A percentile compares a stretch with the other conserved stretches of the same genome.
Evolutionary conservation across 495 filamentous ascomycete species (phyloP).

Genomic region (Tirmania nivea): DNA sequence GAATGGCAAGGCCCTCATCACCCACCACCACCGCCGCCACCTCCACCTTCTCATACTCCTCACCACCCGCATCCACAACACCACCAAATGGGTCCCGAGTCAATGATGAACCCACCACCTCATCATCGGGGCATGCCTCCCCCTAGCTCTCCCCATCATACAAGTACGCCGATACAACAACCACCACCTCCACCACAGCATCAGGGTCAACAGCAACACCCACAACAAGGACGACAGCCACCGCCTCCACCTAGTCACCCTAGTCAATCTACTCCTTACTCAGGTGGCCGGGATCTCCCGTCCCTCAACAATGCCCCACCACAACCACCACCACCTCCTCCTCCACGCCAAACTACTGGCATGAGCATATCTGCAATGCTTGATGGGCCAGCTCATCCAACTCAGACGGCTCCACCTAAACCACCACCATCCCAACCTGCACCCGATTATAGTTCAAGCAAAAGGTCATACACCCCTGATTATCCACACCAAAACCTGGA

Average conservation of each 20-base stretch:
- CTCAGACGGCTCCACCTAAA: slow-evolving; percentile 26
- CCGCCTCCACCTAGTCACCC: slow-evolving; percentile 22
- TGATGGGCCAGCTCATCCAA: slow-evolving; percentile 39
- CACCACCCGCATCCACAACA: slow-evolving; percentile 2
- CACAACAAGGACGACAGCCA: slow-evolving; percentile 17
- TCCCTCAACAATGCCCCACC: slow-evolving; percentile 19
- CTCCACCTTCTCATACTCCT: background rate
- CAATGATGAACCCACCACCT: background rate
- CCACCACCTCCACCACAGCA: slow-evolving; percentile 11
- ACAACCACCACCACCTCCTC: slow-evolving; percentile 28
- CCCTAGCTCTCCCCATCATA: slow-evolving; percentile 10
- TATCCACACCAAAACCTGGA: slow-evolving; percentile 27
- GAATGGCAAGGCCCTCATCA: background rate
- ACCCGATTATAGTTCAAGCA: slow-evolving; percentile 38
- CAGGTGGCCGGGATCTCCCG: background rate
- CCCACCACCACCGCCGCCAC: background rate
- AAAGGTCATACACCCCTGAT: slow-evolving; percentile 56
- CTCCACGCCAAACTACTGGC: slow-evolving; percentile 23
- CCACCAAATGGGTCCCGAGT: slow-evolving; percentile 3
- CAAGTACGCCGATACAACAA: slow-evolving; percentile 7
- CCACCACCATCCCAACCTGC: slow-evolving; percentile 26
- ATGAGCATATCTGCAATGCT: slow-evolving; percentile 98
- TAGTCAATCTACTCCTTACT: slow-evolving; percentile 29
- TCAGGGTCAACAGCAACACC: slow-evolving; percentile 1
- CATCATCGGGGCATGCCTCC: slow-evolving; percentile 17